Evolutionary conservation across 768 basidiomycete species (phyloP).

Genomic region (Agrocybe praecox): DNA sequence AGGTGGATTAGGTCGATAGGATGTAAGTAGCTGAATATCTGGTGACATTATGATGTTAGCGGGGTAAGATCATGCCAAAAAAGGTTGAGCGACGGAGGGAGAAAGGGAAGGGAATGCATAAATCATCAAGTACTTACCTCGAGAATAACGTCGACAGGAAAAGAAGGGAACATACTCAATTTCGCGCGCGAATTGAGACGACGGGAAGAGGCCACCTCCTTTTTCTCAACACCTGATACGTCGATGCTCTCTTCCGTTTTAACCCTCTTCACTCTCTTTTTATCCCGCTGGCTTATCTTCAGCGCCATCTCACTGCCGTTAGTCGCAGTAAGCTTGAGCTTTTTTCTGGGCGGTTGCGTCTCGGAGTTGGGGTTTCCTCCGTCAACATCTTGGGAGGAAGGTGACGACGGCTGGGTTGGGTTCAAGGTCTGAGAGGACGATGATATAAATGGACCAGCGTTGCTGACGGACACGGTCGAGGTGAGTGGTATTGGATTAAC

Average conservation of each 20-base stretch:
- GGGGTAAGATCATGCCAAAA: not conserved
- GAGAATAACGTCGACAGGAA: conserved; percentile 30
- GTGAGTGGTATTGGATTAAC: not conserved
- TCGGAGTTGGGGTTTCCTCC: not conserved
- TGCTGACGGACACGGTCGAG: not conserved
- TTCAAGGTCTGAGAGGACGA: not conserved
- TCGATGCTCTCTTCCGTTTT: not conserved
- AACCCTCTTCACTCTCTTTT: conserved; percentile 6
- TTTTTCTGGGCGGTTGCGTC: not conserved
- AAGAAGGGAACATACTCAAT: conserved; percentile 10
- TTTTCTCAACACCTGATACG: not conserved
- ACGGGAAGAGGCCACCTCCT: not conserved
- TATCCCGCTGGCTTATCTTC: not conserved
- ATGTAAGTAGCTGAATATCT: conserved; percentile 23
- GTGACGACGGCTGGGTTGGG: not conserved
- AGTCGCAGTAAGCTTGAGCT: conserved; percentile 1
- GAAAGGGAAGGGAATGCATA: not conserved
- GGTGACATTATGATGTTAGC: not conserved
- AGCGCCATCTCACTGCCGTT: not conserved
- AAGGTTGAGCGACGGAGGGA: too few species aligned
- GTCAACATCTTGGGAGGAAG: not conserved
- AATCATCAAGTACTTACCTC: conserved; percentile 19
- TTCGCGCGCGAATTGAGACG: conserved; percentile 10
- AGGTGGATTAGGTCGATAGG: conserved; percentile 23
- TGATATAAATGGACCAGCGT: not conserved